Evolutionary conservation across 805 yeast genomes (phyloP), one percentile per base, ranked within the genome.

Genomic region (Saccharomycopsis oosterbeekiorum): DNA sequence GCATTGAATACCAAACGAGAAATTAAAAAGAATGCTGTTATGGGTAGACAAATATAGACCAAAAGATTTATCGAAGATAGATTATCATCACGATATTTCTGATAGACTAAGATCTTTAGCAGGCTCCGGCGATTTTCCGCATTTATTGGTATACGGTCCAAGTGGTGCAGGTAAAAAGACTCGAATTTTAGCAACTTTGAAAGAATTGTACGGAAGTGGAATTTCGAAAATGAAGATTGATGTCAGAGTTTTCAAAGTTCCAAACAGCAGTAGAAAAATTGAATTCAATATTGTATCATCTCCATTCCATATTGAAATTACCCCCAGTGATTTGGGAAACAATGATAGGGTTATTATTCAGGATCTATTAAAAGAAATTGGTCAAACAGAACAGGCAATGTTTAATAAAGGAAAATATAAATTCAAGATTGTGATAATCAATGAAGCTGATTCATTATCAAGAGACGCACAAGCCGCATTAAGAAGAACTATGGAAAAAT

Each of bases 41-140:
- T 94, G 99, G 99, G 97, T 96, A 8, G 98, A 94, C 72, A 90
- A 91, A 67, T 85, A 91, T 73, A 81, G 97, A 66, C 99, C 99
- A 8, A 82, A 76, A 64, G 75, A 78, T 0, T 76, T 94, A 57
- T 81, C 78, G 1, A 78, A 77, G 29, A 76, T 94, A 55, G 83
- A 85, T 59, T 92, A 80, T 70, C 96, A 91, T 69, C 73, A 73
- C 0, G 80, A 78, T 3, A 80, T 92, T 36, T 83, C 97, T 0
- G 71, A 76, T 42, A 81, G 86, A 62, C 75, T 94, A 41, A 73
- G 75, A 55, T 84, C 94, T 1, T 73, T 86, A 62, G 82, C 86
- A 0, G 71, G 80, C 0, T 80, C 89, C 1, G 92, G 91, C 0
- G 97, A 94, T 71, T 85, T 94, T 69, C 99, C 99, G 1, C 99